phyloP scores from a whole-genome alignment of 306 rosid genomes.

The Cucurbita pepo region DNA sequence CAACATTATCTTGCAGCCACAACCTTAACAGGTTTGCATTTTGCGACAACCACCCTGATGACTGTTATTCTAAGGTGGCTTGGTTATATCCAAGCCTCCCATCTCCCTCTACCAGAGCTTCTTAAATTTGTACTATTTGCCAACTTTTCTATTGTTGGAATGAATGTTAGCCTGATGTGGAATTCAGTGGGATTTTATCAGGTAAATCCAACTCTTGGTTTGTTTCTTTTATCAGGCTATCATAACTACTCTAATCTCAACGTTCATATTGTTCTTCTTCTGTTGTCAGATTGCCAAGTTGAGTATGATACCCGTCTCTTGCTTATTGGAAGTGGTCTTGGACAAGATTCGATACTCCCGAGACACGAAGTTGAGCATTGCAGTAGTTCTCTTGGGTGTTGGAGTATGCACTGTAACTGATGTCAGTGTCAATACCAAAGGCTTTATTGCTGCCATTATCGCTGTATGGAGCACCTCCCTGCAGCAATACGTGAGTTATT shows the following conservation, averaged over 20 bases:
- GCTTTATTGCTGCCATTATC: slow-evolving; percentile 53
- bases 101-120: slow-evolving; percentile 67
- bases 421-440: slow-evolving; percentile 67
- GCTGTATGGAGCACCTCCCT: slow-evolving; percentile 81
- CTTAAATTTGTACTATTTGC: slow-evolving; percentile 72
- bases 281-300: slow-evolving; percentile 66
- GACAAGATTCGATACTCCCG: slow-evolving; percentile 74
- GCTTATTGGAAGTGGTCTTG: slow-evolving; percentile 61
- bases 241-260: not conserved
- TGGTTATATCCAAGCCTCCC: slow-evolving; percentile 64
- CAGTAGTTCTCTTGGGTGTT: slow-evolving; percentile 62
- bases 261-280: not conserved
- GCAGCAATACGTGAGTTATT: slow-evolving; percentile 60
- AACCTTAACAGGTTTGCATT: slow-evolving; percentile 77
- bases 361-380: slow-evolving; percentile 66
- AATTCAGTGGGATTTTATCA: slow-evolving; percentile 95
- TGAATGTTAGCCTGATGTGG: slow-evolving; percentile 94
- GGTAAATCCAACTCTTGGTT: slow-evolving; percentile 17
- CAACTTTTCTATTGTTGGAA: slow-evolving; percentile 83
- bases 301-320: slow-evolving; percentile 83
- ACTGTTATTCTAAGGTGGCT: slow-evolving; percentile 47
- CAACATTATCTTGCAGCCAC: slow-evolving; percentile 53
- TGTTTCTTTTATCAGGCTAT: not conserved
- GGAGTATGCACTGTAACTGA: slow-evolving; percentile 83
- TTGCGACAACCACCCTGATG: slow-evolving; percentile 62